Percentiles rank a stretch among this genome's conserved stretches.
phyloP scores from a whole-genome alignment of 139 green algal genomes.

The Mesostigma viride region DNA sequence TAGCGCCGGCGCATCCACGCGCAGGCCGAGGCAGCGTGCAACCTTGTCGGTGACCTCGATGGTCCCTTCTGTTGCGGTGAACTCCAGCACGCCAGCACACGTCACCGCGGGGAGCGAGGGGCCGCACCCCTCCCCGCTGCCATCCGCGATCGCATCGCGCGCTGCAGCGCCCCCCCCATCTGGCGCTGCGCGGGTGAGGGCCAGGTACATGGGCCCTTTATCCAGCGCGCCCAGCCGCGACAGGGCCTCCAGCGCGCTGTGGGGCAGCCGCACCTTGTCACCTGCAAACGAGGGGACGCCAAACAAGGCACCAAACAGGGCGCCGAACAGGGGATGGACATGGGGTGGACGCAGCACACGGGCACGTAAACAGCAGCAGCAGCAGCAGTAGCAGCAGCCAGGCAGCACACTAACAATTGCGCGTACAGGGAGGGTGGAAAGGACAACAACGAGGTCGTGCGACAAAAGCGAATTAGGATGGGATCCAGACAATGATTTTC shows the following conservation, averaged over 20 bases:
- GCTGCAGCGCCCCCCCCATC: background rate
- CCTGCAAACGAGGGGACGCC: too few relatives aligned
- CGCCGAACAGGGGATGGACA: too few relatives aligned
- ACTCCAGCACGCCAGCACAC: conserved; percentile 29
- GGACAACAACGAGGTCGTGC: too few relatives aligned
- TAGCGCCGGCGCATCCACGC: too few relatives aligned
- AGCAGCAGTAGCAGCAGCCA: too few relatives aligned
- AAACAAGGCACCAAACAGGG: too few relatives aligned
- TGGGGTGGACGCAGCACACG: too few relatives aligned
- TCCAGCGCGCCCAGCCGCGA: conserved; percentile 16
- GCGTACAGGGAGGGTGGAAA: too few relatives aligned
- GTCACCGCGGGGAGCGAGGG: background rate
- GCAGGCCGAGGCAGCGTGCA: background rate
- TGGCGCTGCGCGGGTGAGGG: conserved; percentile 8
- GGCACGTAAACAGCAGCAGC: too few relatives aligned
- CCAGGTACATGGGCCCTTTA: conserved; percentile 30
- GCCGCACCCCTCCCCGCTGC: background rate
- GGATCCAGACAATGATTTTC: too few relatives aligned
- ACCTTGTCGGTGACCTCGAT: conserved; percentile 19
- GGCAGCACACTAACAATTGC: too few relatives aligned
- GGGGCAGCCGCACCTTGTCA: conserved; percentile 23
- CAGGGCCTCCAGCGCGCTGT: conserved; percentile 9
- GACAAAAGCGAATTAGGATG: too few relatives aligned
- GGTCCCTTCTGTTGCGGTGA: conserved; percentile 15
- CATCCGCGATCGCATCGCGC: background rate